phyloP scores from a whole-genome alignment of 805 yeast species.

The Sugiyamaella qingdaonensis region DNA sequence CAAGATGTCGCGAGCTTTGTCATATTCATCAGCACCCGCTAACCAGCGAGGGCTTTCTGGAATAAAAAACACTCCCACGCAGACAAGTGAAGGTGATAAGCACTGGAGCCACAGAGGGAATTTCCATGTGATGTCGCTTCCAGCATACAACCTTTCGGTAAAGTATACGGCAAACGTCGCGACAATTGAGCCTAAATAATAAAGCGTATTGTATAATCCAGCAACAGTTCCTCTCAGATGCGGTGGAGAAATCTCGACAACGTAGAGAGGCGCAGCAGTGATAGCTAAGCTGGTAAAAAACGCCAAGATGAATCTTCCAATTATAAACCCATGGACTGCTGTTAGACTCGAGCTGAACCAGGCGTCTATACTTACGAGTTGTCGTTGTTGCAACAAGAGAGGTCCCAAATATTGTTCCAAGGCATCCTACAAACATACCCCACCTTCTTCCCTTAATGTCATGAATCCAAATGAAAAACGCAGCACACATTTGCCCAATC shows the following conservation, averaged over 20 bases:
- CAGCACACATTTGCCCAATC: slow-evolving; percentile 16
- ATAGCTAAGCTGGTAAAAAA: slow-evolving; percentile 14
- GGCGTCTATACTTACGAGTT: slow-evolving; percentile 44
- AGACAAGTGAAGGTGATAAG: slow-evolving; percentile 14
- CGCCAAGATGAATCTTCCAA: slow-evolving; percentile 19
- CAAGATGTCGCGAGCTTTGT: slow-evolving; percentile 37
- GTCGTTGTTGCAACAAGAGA: slow-evolving; percentile 12
- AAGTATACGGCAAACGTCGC: slow-evolving; percentile 77
- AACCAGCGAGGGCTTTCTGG: slow-evolving; percentile 87
- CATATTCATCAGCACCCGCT: slow-evolving; percentile 58
- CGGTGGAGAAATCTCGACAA: slow-evolving; percentile 20
- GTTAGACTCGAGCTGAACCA: slow-evolving; percentile 43
- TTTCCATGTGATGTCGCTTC: slow-evolving; percentile 7
- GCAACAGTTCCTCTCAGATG: slow-evolving; percentile 19
- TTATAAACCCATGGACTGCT: slow-evolving; percentile 11
- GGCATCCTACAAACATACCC: slow-evolving; percentile 16
- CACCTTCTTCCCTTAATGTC: slow-evolving; percentile 14
- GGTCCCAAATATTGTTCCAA: slow-evolving; percentile 16
- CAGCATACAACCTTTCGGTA: slow-evolving; percentile 32
- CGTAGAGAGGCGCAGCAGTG: slow-evolving; percentile 17
- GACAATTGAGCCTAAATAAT: slow-evolving; percentile 65
- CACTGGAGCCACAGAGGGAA: slow-evolving; percentile 21
- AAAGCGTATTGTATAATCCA: slow-evolving; percentile 57
- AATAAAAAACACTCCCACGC: slow-evolving; percentile 42
- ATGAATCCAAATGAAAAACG: slow-evolving; percentile 14